Evolutionary conservation across 2,329 filamentous ascomycete genomes (phyloP), one percentile per base, ranked within the genome.

Genomic region (Phaeosphaeriaceae sp.): DNA sequence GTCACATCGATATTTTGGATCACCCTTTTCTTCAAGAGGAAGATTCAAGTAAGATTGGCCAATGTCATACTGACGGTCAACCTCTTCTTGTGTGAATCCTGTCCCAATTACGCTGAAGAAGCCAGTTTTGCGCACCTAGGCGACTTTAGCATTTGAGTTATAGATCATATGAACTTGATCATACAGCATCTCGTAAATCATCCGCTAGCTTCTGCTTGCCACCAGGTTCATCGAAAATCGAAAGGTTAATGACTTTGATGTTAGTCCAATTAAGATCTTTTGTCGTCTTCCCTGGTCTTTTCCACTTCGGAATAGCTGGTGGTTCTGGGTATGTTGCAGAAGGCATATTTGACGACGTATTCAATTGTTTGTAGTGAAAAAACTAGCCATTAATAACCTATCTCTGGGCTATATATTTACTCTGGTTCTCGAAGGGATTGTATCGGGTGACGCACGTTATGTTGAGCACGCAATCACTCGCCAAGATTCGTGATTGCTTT

Each of bases 171-270:
- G n/a, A n/a, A n/a, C n/a, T n/a, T n/a, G n/a, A 35, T 43, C 49
- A 17, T 50, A 82, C 79, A 2, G 82, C 82, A 40, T 84, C 79
- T 20, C 79, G 76, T 0, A 86, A 72, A 50, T 84, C 79, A 33
- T 77, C 74, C 1, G 81, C 81, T 0, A 86, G 72, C 29, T 72
- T 74, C 42, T 82, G 68, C 57, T 83, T 84, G 3, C 81, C 82
- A 2, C 77, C 79, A 0, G 81, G 80, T 15, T 78, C 68, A 23
- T 84, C 79, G 54, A 83, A 85, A 13, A 74, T 74, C 13, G 77
- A 77, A 0, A 86, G 73, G 54, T 68, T 63, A 42, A 71, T 63
- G 36, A 64, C 52, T 39, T 66, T 63, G 48, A 72, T 64, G 8
- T 68, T 66, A 15, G 61, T 63, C 54, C 64, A 69, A 9, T 66